A percentile compares a stretch with the other conserved stretches of the same genome.
phyloP scores from a whole-genome alignment of 164 flowering plant species.

The Vitis labrusca region DNA sequence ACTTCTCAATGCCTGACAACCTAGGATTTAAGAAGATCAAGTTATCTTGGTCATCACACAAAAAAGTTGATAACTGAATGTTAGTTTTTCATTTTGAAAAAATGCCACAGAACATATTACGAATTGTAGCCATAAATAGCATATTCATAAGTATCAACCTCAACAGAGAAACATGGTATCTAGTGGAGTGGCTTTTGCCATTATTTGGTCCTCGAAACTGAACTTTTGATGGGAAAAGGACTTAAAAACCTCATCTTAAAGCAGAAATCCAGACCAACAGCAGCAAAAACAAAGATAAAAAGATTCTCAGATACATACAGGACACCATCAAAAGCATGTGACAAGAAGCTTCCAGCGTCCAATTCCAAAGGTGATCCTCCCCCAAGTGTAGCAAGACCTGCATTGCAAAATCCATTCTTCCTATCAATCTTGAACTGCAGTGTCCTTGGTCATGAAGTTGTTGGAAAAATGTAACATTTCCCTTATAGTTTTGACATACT shows the following conservation, averaged over 20 bases:
- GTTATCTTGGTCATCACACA: no score
- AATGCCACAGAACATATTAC: no score
- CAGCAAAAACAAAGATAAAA: conserved; percentile 64
- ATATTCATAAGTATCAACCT: no score
- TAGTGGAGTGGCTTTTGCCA: no score
- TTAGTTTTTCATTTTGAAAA: background rate
- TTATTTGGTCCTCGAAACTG: conserved; percentile 9
- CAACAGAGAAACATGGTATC: no score
- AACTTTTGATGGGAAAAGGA: conserved; percentile 55
- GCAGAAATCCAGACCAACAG: conserved; percentile 72
- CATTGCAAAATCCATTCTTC: conserved; percentile 13
- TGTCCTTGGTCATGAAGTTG: background rate
- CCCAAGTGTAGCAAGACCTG: conserved; percentile 70
- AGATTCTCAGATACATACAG: conserved; percentile 56
- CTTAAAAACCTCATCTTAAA: conserved; percentile 65
- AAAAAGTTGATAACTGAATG: no score
- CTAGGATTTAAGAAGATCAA: no score
- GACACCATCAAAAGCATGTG: conserved; percentile 66
- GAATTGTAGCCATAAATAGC: no score
- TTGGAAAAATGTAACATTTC: background rate
- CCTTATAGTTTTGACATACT: background rate
- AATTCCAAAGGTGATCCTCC: conserved; percentile 69
- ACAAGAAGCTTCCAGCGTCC: conserved; percentile 48
- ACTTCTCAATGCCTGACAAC: no score
- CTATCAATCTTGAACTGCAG: background rate